Conservation (phyloP, 768 basidiomycete genomes). For the Hygrophoropsis aurantiaca region DNA sequence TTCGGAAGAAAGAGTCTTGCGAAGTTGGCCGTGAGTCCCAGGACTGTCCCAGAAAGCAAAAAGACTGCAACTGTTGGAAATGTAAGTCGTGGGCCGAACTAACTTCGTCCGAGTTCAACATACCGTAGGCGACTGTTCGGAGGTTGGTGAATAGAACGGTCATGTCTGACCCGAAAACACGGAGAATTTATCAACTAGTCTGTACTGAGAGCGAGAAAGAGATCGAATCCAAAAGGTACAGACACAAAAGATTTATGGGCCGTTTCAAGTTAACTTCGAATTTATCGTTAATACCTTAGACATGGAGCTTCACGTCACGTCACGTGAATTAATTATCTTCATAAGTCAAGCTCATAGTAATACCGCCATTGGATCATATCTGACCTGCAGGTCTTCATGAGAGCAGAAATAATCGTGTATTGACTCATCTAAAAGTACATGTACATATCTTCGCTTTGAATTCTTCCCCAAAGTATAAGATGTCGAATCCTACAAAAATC, state of each 20-base stretch:
- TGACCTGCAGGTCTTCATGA: background rate
- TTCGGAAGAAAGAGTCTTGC: conserved; percentile 65
- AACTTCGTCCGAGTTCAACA: conserved; percentile 26
- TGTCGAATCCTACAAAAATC: conserved; percentile 8
- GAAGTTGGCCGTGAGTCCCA: conserved; percentile 70
- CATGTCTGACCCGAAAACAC: conserved; percentile 46
- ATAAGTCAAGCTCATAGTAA: too few species aligned
- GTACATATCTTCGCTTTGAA: conserved; percentile 14
- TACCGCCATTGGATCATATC: conserved; percentile 1
- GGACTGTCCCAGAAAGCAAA: conserved; percentile 47
- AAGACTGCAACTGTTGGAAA: conserved; percentile 36
- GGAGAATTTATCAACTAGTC: conserved; percentile 5
- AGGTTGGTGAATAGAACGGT: conserved; percentile 61
- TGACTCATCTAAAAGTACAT: conserved; percentile 7
- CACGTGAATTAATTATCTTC: too few species aligned
- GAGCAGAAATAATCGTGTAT: background rate
- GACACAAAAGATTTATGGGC: too few species aligned
- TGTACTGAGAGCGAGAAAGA: background rate
- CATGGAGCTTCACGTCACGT: too few species aligned
- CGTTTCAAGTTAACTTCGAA: too few species aligned
- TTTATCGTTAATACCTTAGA: too few species aligned
- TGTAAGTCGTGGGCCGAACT: conserved; percentile 19
- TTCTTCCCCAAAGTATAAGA: conserved; percentile 6
- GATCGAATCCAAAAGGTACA: too few species aligned
- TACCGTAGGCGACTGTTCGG: conserved; percentile 52